A percentile compares a stretch with the other conserved stretches of the same genome.
Evolutionary conservation across 1,284 basidiomycete genomes (phyloP).

Genomic region (Naganishia cerealis): DNA sequence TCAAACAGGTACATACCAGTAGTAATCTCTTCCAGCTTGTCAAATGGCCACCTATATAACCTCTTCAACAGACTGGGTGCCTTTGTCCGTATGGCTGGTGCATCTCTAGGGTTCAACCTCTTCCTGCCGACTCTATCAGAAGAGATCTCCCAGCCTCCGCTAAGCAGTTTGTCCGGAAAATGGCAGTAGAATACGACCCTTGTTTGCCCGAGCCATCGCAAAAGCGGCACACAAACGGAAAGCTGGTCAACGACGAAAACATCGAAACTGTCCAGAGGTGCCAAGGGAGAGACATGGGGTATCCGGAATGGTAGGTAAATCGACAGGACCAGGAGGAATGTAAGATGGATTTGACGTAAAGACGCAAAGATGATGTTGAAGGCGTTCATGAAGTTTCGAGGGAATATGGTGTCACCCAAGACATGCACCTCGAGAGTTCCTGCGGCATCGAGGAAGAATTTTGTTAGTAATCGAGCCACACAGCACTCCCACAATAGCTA

Average conservation of each 20-base stretch:
- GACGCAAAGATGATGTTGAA: slow-evolving; percentile 89
- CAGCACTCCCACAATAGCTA: neutral
- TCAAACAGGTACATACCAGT: slow-evolving; percentile 64
- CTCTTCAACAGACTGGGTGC: slow-evolving; percentile 61
- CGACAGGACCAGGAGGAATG: slow-evolving; percentile 62
- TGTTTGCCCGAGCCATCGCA: slow-evolving; percentile 67
- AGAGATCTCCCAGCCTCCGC: slow-evolving; percentile 49
- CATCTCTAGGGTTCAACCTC: slow-evolving; percentile 43
- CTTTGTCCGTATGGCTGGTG: slow-evolving; percentile 37
- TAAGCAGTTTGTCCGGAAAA: slow-evolving; percentile 90
- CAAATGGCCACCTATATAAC: slow-evolving; percentile 83
- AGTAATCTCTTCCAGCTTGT: slow-evolving; percentile 83
- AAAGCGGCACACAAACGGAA: slow-evolving; percentile 81
- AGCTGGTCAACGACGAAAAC: slow-evolving; percentile 94
- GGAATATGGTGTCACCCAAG: slow-evolving; percentile 68
- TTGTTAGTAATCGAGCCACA: neutral
- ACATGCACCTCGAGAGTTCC: slow-evolving; percentile 82
- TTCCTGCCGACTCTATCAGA: slow-evolving; percentile 48
- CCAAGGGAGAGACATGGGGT: slow-evolving; percentile 45
- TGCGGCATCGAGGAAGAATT: slow-evolving; percentile 46
- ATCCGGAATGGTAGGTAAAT: slow-evolving; percentile 44
- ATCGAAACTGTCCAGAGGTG: slow-evolving; percentile 61
- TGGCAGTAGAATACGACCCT: slow-evolving; percentile 96
- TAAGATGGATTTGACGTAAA: slow-evolving; percentile 79
- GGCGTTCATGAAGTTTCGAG: slow-evolving; percentile 71